Evolutionary conservation across 148 eudicot species (phyloP), one percentile per base, ranked within the genome.

Genomic region (Salicornia ramosissima): DNA sequence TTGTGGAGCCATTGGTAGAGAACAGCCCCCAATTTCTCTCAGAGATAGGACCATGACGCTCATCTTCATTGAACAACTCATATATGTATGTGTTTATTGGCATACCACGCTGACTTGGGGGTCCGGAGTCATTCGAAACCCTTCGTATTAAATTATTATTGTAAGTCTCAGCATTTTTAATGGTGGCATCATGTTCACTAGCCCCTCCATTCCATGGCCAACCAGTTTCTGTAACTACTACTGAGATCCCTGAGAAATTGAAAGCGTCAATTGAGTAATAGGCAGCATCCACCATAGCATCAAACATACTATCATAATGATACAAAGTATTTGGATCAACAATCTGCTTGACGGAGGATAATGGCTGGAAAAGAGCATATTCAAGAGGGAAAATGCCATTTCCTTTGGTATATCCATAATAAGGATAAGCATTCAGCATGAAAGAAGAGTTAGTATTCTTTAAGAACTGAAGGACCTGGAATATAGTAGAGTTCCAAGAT

Each of bases 361-460:
- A 83, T 56, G 90, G 86, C 55, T 80, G 80, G 70, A 93, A 90
- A 70, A 88, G 96, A 61, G 97, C 86, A 74, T 93, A 93, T 0
- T 93, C 97, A 11, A 90, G 82, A 0, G 98, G 97, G 70, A 90
- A 93, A 36, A 93, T 93, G 30, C 98, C 98, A 36, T 83, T 67
- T 64, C 86, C 83, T 56, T 71, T 71, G 34, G 88, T 79, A 62
- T 85, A 90, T 12, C 89, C 95, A 60, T 81, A 80, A 43, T 90
- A 93, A 52, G 98, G 98, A 79, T 88, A 93, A 11, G 96, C 97
- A 71, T 93, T 93, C 1, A 93, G 79, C 98, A 93, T 93, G 82
- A 75, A 88, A 62, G 76, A 84, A 25, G 98, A 93, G 51, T 90
- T 82, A 10, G 98, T 90, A 71, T 85, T 87, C 75, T 70, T 87